Percentiles rank a stretch among this genome's conserved stretches.
These are phyloP conservation scores for Salvia miltiorrhiza DNA, from an alignment of 257 asterid genomes.

Conservation along the genomic window DNA sequence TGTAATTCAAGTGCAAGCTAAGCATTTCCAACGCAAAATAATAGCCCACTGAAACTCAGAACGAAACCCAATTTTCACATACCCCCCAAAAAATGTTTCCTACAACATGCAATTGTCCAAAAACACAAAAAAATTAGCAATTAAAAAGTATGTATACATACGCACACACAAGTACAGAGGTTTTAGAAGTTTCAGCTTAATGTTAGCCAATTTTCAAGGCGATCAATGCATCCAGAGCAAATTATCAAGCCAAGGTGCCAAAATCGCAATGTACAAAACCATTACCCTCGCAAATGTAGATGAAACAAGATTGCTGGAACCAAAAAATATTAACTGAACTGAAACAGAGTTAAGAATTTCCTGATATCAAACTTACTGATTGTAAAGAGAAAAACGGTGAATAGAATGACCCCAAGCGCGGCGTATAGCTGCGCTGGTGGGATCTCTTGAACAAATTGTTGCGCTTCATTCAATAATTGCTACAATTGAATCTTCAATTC, in stretches of 20 bases:
- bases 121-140: neutral
- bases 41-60: neutral
- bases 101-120: neutral
- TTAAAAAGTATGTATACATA: neutral
- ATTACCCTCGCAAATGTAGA: neutral
- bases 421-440: conserved; percentile 53
- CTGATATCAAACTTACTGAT: conserved; percentile 35
- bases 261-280: neutral
- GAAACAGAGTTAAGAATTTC: neutral
- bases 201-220: neutral
- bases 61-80: neutral
- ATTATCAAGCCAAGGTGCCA: neutral
- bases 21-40: neutral
- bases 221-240: neutral
- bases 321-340: neutral
- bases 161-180: too few relatives aligned
- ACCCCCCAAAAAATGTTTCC: too few relatives aligned
- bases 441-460: conserved; percentile 32
- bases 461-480: conserved; percentile 31
- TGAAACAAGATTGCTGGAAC: neutral
- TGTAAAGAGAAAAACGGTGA: conserved; percentile 38
- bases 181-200: neutral
- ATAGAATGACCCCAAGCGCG: conserved; percentile 43
- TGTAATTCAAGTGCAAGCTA: neutral
- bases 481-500: conserved; percentile 48